Evolutionary conservation across 1,284 basidiomycete species (phyloP).

Genomic region (Cystobasidium sp.): DNA sequence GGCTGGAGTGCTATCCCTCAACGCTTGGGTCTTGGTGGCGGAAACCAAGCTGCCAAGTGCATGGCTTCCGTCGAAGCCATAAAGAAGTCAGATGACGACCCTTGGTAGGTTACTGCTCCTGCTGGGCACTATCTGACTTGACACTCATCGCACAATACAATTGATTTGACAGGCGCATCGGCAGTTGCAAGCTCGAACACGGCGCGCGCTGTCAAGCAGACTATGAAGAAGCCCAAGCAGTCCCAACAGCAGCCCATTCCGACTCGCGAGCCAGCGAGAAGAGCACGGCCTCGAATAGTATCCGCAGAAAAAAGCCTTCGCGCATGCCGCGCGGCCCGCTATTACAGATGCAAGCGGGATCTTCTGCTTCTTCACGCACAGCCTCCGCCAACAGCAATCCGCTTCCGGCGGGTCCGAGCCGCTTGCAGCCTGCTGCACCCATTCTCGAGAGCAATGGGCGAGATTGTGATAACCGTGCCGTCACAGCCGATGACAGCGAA

Average conservation of each 20-base stretch:
- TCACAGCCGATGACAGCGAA: not conserved
- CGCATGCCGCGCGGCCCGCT: too few species aligned
- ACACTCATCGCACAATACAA: not conserved
- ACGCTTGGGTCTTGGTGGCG: not conserved
- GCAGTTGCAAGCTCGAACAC: slow-evolving; percentile 1
- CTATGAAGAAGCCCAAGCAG: not conserved
- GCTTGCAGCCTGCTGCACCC: not conserved
- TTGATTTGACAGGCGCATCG: not conserved
- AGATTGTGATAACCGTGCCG: not conserved
- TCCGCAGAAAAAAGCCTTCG: not conserved
- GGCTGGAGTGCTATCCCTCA: not conserved
- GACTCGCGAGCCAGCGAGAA: not conserved
- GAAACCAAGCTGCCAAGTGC: slow-evolving; percentile 4
- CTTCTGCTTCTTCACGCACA: not conserved
- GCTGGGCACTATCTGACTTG: not conserved
- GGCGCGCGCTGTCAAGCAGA: slow-evolving; percentile 4
- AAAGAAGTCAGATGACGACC: not conserved
- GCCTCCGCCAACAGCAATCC: not conserved
- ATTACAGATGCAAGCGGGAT: too few species aligned
- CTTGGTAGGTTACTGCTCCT: not conserved
- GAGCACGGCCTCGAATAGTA: not conserved
- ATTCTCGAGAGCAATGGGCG: not conserved
- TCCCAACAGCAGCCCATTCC: not conserved
- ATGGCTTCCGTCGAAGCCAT: not conserved
- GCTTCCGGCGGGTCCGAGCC: not conserved